Evolutionary conservation across 1,284 basidiomycete species (phyloP).

Genomic region (Moesziomyces sp.): DNA sequence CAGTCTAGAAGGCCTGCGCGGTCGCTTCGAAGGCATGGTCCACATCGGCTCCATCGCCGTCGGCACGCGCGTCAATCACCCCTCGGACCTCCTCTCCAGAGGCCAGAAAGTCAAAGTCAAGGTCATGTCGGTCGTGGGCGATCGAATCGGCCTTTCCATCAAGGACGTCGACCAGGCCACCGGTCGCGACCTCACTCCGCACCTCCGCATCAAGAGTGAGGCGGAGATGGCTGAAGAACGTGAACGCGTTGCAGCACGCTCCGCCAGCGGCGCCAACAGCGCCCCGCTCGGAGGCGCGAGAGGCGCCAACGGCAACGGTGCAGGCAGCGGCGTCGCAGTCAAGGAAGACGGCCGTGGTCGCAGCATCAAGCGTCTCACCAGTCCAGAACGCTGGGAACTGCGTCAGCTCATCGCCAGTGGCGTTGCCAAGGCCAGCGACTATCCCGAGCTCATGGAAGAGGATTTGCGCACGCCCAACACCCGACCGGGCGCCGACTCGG

Average conservation of each 20-base stretch:
- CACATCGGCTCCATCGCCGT: slow-evolving; percentile 93
- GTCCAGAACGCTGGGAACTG: slow-evolving; percentile 98
- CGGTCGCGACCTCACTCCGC: slow-evolving; percentile 90
- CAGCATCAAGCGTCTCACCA: slow-evolving; percentile 86
- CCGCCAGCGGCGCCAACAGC: slow-evolving; percentile 70
- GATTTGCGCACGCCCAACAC: slow-evolving; percentile 57
- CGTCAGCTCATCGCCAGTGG: slow-evolving; percentile 98
- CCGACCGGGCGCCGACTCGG: slow-evolving; percentile 41
- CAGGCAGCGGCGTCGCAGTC: slow-evolving; percentile 45
- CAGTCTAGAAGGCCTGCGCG: slow-evolving; percentile 83
- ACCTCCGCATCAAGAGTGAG: slow-evolving; percentile 90
- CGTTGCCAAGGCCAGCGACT: slow-evolving; percentile 89
- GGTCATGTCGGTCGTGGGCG: slow-evolving; percentile 82
- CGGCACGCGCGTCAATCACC: slow-evolving; percentile 78
- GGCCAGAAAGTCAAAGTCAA: slow-evolving; percentile 89
- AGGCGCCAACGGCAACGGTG: slow-evolving; percentile 10
- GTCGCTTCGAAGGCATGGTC: slow-evolving; percentile 91
- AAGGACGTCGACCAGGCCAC: slow-evolving; percentile 94
- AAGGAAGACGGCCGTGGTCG: slow-evolving; percentile 51
- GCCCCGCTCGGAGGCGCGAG: slow-evolving; percentile 66
- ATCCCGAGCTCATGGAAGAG: slow-evolving; percentile 89
- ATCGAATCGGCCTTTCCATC: slow-evolving; percentile 87
- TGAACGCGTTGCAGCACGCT: slow-evolving; percentile 35
- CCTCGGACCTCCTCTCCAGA: slow-evolving; percentile 84
- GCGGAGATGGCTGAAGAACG: slow-evolving; percentile 73